Evolutionary conservation across 2,329 filamentous ascomycete species (phyloP).

Genomic region (Pestalotiopsis fici): DNA sequence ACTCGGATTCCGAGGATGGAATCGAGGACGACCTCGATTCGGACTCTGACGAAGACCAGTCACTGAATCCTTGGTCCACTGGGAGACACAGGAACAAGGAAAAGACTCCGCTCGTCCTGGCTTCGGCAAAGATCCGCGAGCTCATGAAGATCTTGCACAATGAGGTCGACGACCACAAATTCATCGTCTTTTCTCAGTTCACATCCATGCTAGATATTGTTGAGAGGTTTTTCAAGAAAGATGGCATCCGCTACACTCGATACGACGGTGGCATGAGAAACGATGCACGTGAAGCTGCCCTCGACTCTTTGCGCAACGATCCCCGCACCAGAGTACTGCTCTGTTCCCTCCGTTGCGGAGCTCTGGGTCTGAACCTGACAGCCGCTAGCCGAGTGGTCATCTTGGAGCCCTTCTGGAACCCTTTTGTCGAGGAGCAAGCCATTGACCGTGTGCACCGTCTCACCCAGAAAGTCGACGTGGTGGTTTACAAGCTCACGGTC

Average conservation of each 20-base stretch:
- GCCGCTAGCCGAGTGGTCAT: constrained; percentile 93
- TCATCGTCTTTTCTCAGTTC: constrained; percentile 98
- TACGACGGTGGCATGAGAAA: constrained; percentile 97
- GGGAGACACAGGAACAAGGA: constrained; percentile 38
- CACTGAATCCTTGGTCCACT: constrained; percentile 21
- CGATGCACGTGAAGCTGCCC: constrained; percentile 84
- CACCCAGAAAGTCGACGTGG: constrained; percentile 91
- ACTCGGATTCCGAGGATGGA: constrained; percentile 28
- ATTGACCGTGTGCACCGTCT: constrained; percentile 98
- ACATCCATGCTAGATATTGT: constrained; percentile 97
- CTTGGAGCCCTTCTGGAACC: constrained; percentile 98
- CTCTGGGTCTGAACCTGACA: constrained; percentile 89
- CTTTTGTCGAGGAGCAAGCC: constrained; percentile 98
- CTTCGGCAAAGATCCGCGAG: constrained; percentile 90
- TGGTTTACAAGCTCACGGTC: constrained; percentile 93
- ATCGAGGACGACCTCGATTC: constrained; percentile 40
- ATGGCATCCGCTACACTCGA: constrained; percentile 77
- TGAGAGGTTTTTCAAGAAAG: constrained; percentile 81
- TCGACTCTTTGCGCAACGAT: constrained; percentile 76
- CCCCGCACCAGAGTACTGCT: constrained; percentile 78
- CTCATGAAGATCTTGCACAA: constrained; percentile 78
- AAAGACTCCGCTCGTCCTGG: constrained; percentile 54
- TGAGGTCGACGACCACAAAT: constrained; percentile 84
- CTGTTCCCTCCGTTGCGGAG: constrained; percentile 92
- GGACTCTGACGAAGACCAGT: constrained; percentile 40